These are phyloP conservation scores for Barbarea vulgaris DNA, from an alignment of 345 rosid species.

Conservation along the genomic window DNA sequence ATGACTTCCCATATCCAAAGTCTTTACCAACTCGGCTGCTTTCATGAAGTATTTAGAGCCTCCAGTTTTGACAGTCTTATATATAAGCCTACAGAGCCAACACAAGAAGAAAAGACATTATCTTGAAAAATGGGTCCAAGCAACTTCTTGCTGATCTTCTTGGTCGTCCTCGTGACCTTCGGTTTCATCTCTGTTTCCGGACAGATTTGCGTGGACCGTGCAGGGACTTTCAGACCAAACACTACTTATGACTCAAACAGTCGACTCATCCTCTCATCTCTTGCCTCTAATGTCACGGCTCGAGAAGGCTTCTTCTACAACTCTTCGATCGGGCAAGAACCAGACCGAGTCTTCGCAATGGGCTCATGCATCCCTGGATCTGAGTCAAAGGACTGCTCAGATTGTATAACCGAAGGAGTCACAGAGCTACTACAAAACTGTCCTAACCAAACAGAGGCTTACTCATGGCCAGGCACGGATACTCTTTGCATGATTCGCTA, in stretches of 20 bases:
- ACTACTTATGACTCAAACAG: constrained; percentile 22
- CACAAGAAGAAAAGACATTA: not conserved
- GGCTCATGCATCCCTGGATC: constrained; percentile 34
- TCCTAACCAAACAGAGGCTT: constrained; percentile 34
- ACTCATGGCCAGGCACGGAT: constrained; percentile 22
- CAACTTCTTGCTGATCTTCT: not conserved
- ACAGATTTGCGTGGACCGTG: not conserved
- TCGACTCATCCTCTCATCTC: constrained; percentile 29
- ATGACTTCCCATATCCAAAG: too few relatives aligned
- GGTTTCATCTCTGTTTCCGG: not conserved
- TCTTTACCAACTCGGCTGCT: too few relatives aligned
- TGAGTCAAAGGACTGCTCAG: constrained; percentile 25
- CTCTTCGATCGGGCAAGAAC: constrained; percentile 18
- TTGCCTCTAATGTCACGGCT: constrained; percentile 26
- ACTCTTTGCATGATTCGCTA: constrained; percentile 45
- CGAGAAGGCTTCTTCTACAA: constrained; percentile 11
- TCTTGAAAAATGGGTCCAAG: not conserved
- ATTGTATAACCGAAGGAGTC: constrained; percentile 31
- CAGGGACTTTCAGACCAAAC: constrained; percentile 19
- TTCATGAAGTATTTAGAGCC: not conserved
- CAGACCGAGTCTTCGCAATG: constrained; percentile 37
- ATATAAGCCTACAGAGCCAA: not conserved
- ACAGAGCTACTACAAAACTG: constrained; percentile 16
- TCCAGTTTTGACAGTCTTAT: constrained; percentile 1
- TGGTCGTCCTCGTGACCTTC: not conserved